A percentile compares a stretch with the other conserved stretches of the same genome.
These are phyloP conservation scores for Metschnikowia matae DNA, from an alignment of 805 yeast genomes.

Conservation along the genomic window DNA sequence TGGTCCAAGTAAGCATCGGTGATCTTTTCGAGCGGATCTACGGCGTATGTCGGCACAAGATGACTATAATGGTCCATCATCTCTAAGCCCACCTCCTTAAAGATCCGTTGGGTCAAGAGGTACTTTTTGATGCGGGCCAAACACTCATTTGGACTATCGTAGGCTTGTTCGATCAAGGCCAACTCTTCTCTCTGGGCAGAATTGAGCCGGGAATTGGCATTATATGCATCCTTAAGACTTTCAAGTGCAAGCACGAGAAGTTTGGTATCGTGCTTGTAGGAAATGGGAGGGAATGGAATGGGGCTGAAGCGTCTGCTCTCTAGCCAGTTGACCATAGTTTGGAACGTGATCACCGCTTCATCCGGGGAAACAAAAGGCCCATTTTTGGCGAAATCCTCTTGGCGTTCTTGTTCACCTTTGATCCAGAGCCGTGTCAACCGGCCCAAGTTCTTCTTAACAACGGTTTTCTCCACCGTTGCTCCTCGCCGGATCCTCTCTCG, in stretches of 20 bases:
- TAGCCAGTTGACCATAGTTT: constrained; percentile 88
- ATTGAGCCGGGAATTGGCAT: constrained; percentile 64
- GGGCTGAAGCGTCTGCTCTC: constrained; percentile 80
- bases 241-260: constrained; percentile 85
- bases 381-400: constrained; percentile 67
- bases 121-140: constrained; percentile 78
- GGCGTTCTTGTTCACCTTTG: constrained; percentile 87
- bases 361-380: constrained; percentile 86
- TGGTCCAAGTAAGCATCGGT: constrained; percentile 96
- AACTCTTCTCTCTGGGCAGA: constrained; percentile 88
- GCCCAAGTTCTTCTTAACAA: constrained; percentile 89
- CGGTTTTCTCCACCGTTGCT: constrained; percentile 91
- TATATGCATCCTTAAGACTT: constrained; percentile 73
- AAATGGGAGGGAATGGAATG: constrained; percentile 89
- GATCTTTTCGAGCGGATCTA: constrained; percentile 91
- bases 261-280: constrained; percentile 91
- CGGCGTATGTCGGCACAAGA: constrained; percentile 77
- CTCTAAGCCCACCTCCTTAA: constrained; percentile 81
- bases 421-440: constrained; percentile 89
- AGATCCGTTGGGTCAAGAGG: constrained; percentile 81
- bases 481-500: constrained; percentile 86
- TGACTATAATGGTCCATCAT: constrained; percentile 90
- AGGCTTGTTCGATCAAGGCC: constrained; percentile 91
- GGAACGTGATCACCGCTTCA: constrained; percentile 83
- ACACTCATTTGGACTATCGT: constrained; percentile 94